These are phyloP conservation scores for Malassezia nana DNA, from an alignment of 1,284 basidiomycete species.

Conservation along the genomic window DNA sequence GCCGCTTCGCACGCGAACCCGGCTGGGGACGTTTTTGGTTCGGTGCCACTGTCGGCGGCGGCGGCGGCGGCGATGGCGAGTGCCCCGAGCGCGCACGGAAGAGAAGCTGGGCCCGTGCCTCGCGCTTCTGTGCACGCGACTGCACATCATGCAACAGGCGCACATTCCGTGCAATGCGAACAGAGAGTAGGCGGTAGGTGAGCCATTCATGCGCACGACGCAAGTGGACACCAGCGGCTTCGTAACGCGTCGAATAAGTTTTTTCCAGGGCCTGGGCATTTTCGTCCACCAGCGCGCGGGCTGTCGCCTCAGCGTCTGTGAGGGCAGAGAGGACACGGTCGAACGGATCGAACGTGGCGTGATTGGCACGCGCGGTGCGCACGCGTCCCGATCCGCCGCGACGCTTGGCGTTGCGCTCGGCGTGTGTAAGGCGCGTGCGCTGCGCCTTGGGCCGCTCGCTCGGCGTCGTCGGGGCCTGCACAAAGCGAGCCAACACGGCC, in stretches of 20 bases:
- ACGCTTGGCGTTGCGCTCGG: conserved; percentile 38
- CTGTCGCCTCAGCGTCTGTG: conserved; percentile 39
- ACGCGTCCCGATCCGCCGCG: background rate
- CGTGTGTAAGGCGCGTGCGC: conserved; percentile 34
- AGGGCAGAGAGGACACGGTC: conserved; percentile 41
- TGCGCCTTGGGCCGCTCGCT: conserved; percentile 5
- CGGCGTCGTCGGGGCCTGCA: background rate
- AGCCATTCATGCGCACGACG: conserved; percentile 43
- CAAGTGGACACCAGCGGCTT: conserved; percentile 40
- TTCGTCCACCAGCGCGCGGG: conserved; percentile 39
- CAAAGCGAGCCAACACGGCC: conserved; percentile 25
- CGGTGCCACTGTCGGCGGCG: conserved; percentile 16
- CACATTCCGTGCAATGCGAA: conserved; percentile 37
- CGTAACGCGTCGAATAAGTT: conserved; percentile 40
- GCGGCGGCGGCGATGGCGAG: conserved; percentile 4
- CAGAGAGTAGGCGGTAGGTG: conserved; percentile 35
- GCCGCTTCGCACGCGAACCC: conserved; percentile 23
- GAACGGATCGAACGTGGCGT: conserved; percentile 39
- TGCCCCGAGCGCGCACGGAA: conserved; percentile 18
- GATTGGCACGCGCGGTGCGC: conserved; percentile 20
- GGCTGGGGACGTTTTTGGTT: conserved; percentile 21
- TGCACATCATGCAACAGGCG: conserved; percentile 37
- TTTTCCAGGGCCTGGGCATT: conserved; percentile 42
- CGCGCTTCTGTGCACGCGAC: conserved; percentile 32
- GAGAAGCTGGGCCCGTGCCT: conserved; percentile 27